phyloP scores from a whole-genome alignment of 2,329 filamentous ascomycete genomes.

The Aspergillus calidoustus region DNA sequence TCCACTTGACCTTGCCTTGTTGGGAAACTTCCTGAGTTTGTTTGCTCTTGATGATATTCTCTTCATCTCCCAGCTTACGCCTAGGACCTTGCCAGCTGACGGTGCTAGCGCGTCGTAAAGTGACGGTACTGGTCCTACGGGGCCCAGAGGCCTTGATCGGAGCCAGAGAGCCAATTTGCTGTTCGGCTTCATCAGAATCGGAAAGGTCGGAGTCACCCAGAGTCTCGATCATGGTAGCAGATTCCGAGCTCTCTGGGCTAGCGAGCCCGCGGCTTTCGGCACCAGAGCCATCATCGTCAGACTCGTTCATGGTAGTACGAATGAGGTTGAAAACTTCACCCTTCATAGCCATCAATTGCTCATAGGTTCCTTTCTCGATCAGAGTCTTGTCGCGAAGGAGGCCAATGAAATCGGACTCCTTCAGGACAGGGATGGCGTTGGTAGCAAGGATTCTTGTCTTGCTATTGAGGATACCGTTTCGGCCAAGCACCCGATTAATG shows the following conservation, averaged over 20 bases:
- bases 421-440: conserved; percentile 89
- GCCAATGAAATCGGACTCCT: conserved; percentile 86
- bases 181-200: conserved; percentile 66
- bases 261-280: conserved; percentile 62
- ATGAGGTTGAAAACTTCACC: conserved; percentile 85
- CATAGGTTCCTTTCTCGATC: conserved; percentile 85
- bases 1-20: conserved; percentile 98
- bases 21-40: conserved; percentile 87
- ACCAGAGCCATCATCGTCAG: conserved; percentile 51
- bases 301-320: conserved; percentile 65
- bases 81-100: conserved; percentile 86
- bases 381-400: conserved; percentile 83
- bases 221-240: conserved; percentile 56
- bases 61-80: conserved; percentile 83
- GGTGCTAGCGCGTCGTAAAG: conserved; percentile 85
- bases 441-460: conserved; percentile 95
- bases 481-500: conserved; percentile 90
- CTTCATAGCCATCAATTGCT: conserved; percentile 90
- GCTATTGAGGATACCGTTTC: conserved; percentile 76
- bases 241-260: conserved; percentile 71
- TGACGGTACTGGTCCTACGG: conserved; percentile 71
- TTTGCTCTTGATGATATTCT: conserved; percentile 72
- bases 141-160: conserved; percentile 72
- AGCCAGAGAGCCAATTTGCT: conserved; percentile 74
- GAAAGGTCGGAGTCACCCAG: conserved; percentile 56